phyloP scores from a whole-genome alignment of 169 alveolate genomes.

The Perkinsus olseni region DNA sequence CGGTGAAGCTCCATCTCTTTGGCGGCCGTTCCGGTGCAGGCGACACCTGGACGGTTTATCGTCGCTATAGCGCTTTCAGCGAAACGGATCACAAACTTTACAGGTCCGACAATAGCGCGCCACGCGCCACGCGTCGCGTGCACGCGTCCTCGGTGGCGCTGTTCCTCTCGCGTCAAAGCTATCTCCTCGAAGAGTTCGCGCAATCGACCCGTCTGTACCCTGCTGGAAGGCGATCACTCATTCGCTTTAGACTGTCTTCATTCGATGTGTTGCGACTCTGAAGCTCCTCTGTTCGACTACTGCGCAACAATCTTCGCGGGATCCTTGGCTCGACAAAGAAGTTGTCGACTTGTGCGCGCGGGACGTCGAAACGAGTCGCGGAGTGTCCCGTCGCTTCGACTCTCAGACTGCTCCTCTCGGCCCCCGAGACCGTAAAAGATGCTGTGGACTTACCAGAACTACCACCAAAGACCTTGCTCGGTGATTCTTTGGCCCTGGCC shows the following conservation, averaged over 20 bases:
- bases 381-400: background rate
- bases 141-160: too few relatives aligned
- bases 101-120: background rate
- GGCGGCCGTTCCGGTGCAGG: background rate
- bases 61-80: background rate
- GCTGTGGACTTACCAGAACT: background rate
- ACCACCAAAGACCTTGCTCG: background rate
- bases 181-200: too few relatives aligned
- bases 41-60: background rate
- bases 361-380: too few relatives aligned
- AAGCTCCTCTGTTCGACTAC: too few relatives aligned
- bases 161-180: too few relatives aligned
- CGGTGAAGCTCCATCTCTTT: background rate
- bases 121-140: background rate
- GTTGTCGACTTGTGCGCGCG: too few relatives aligned
- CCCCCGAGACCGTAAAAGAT: background rate
- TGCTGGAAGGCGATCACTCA: too few relatives aligned
- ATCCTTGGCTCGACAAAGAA: too few relatives aligned
- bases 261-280: too few relatives aligned
- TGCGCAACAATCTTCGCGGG: background rate
- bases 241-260: too few relatives aligned
- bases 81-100: background rate
- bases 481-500: background rate
- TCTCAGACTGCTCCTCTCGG: background rate
- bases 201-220: too few relatives aligned